Base-by-base conservation (phyloP, 2,329 filamentous ascomycete species). In the Trichoderma sp. region DNA sequence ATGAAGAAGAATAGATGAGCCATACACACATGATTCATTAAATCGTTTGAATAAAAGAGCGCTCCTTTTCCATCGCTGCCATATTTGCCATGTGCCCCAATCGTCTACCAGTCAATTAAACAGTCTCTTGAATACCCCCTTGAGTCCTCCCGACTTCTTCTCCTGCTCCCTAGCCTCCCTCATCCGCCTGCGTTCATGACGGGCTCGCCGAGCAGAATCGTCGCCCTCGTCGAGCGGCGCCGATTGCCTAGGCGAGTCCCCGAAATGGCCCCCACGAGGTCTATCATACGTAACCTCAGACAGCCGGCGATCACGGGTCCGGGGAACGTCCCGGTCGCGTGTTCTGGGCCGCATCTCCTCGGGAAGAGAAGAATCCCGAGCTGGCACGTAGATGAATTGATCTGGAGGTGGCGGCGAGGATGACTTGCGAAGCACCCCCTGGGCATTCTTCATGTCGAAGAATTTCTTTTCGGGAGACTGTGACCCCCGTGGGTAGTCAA, bases 401-500 rank as follows among this genome's bases (percentile, higher is more conserved):
- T 71, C 70, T 7, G 23, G 65, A 12, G 50, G 68, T 26, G 78
- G 78, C 9, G 72, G 70, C 6, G 73, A 65, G 4, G 78, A 74
- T 23, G 76, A 75, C 57, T 64, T 72, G 36, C 77, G 72, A 65
- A 80, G 74, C 34, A 79, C 72, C 23, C 82, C 83, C 72, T 84
- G 77, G 11, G 76, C 78, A 34, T 82, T 79, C 70, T 80, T 84
- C 57, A 83, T 74, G 47, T 81, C 79, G 71, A 85, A 85, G 75
- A 84, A 84, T 66, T 77, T 82, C 78, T 82, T 85, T 70, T 79
- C 79, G 1, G 77, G 77, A 30, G 75, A 73, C 39, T 43, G 39
- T 13, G 75, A 71, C 6, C 81, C 80, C 32, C 77, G 79, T 36
- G 76, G n/a, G 7, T 75, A 76, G 23, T 80, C 80, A 20, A 82